Percentiles rank a stretch among this genome's conserved stretches.
phyloP scores from a whole-genome alignment of 1,284 basidiomycete genomes.

The Ustilago vetiveriae region DNA sequence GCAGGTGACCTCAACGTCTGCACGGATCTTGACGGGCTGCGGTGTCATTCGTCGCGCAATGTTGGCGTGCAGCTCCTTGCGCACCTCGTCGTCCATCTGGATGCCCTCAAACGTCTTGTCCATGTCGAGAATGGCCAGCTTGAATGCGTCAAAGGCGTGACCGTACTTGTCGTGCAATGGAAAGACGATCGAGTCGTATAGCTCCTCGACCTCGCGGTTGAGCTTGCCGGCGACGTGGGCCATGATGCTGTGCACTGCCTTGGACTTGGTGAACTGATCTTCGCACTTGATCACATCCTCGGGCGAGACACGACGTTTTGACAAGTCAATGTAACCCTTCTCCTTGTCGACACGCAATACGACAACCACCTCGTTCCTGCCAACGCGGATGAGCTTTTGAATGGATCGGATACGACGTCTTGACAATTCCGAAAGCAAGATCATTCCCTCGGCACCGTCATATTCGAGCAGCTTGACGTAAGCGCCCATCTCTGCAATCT shows the following conservation, averaged over 20 bases:
- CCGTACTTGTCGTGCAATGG: constrained; percentile 91
- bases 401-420: constrained; percentile 96
- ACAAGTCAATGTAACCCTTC: constrained; percentile 99
- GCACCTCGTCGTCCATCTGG: constrained; percentile 73
- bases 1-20: constrained; percentile 96
- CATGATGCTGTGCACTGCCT: constrained; percentile 69
- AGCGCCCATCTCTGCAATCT: constrained; percentile 99
- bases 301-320: constrained; percentile 97
- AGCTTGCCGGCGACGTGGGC: constrained; percentile 65
- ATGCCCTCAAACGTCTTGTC: constrained; percentile 84
- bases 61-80: constrained; percentile 79
- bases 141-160: constrained; percentile 98
- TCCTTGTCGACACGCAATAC: constrained; percentile 98
- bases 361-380: constrained; percentile 97
- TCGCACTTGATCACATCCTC: constrained; percentile 99
- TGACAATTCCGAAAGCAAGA: constrained; percentile 94
- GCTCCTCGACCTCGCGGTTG: constrained; percentile 73
- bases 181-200: constrained; percentile 94
- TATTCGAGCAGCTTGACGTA: constrained; percentile 99
- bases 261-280: constrained; percentile 97
- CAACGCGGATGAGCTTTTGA: constrained; percentile 96
- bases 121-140: constrained; percentile 81
- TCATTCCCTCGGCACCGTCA: constrained; percentile 99
- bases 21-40: constrained; percentile 97
- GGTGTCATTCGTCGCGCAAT: constrained; percentile 95